Conservation (phyloP, 768 basidiomycete species). For the Auricularia sp. region DNA sequence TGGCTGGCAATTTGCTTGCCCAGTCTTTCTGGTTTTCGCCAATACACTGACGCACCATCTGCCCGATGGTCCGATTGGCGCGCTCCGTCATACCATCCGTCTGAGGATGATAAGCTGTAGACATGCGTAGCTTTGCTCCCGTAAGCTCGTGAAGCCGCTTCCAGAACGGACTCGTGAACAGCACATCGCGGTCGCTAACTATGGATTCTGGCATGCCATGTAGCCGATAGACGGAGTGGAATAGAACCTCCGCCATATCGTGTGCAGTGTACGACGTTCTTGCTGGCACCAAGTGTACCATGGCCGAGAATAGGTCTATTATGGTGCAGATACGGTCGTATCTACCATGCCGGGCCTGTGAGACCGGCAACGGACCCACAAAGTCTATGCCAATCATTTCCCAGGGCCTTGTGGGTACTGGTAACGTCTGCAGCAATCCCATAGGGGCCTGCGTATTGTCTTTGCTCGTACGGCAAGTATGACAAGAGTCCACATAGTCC, state of each 20-base stretch:
- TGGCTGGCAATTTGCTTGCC: conserved; percentile 14
- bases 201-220: conserved; percentile 25
- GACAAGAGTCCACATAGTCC: conserved; percentile 18
- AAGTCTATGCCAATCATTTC: conserved; percentile 20
- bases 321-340: conserved; percentile 19
- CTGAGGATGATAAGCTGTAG: conserved; percentile 24
- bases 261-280: conserved; percentile 18
- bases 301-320: conserved; percentile 14
- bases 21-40: conserved; percentile 10
- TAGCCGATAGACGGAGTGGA: conserved; percentile 23
- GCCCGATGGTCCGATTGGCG: neutral
- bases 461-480: conserved; percentile 14
- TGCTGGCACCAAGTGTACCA: conserved; percentile 22
- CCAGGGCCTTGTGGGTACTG: conserved; percentile 17
- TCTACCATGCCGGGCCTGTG: conserved; percentile 11
- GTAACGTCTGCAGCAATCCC: conserved; percentile 16
- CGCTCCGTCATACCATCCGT: conserved; percentile 14
- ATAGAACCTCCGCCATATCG: conserved; percentile 28
- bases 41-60: conserved; percentile 2
- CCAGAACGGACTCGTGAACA: conserved; percentile 26
- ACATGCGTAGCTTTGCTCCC: conserved; percentile 23
- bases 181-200: conserved; percentile 23
- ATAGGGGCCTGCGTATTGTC: conserved; percentile 12
- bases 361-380: conserved; percentile 16
- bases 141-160: conserved; percentile 10